Base-by-base conservation (phyloP, 352 stramenopile species). In the Phytophthora ohioensis region DNA sequence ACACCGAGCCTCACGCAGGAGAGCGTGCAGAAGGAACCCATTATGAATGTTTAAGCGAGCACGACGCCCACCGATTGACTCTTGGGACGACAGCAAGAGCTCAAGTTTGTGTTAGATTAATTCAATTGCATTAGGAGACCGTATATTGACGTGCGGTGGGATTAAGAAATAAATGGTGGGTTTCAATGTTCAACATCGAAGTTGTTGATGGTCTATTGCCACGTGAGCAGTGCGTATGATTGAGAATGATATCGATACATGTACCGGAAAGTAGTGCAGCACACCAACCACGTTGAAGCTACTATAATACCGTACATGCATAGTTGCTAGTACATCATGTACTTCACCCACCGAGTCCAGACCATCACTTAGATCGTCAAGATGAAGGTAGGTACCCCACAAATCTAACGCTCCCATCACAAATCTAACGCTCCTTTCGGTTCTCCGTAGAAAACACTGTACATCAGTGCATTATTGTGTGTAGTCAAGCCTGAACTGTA, bases 41-140 rank as follows among this genome's bases (percentile, higher is more conserved):
- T 69, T 58, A 64, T 69, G 62, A 69, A 64, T 69, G 53, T 69
- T 69, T 69, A 64, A 64, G 52, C 52, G 17, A 67, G 31, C 41
- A 9, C 17, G 15, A 62, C 17, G 15, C 27, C 42, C 61, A 52
- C 27, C 21, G 17, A 27, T 13, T n/a, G 17, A 41, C 47, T 66
- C 38, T 43, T 45, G 13, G 30, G 47, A 38, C 17, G 36, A 49
- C 43, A 43, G 45, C 46, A 43, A 58, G 27, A 48, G 30, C 41
- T 13, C 21, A 46, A 42, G 47, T 32, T n/a, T 32, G 13, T 53
- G 41, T 61, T 68, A 48, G 41, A 68, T 56, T 68, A 12, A 49
- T 62, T 68, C 21, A 41, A 62, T 48, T 68, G 41, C 57, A 42
- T 42, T 43, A 42, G 21, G 21, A 27, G 21, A 27, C 21, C 21